Evolutionary conservation across 2,329 filamentous ascomycete genomes (phyloP), one percentile per base, ranked within the genome.

Genomic region (Botryosphaeria dothidea): DNA sequence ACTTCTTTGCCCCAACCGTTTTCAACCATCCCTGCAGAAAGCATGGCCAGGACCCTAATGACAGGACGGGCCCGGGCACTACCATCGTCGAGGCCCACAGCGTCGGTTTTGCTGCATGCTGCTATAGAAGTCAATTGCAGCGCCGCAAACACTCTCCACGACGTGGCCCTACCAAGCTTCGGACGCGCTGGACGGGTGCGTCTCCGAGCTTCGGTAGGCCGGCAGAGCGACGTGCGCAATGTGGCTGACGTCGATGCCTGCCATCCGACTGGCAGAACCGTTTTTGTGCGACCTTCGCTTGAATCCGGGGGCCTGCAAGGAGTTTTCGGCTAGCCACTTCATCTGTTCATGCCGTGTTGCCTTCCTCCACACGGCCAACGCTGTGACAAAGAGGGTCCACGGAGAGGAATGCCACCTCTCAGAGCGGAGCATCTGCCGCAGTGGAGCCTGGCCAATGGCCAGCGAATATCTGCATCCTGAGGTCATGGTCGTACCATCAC

Each of bases 121-220:
- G 25, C 38, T 6, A 5, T n/a, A 25, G 27, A 60, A 60, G 56
- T 60, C 56, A 36, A 60, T 46, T 31, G 27, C 27, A 5, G 38
- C 31, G 15, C 11, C 11, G n/a, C 38, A 60, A 46, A 60, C 58
- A 34, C 58, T 43, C 29, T 49, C 45, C 34, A 19, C 46, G 29
- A 41, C 21, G 45, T 38, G 43, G 58, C 58, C 58, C 58, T 62
- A 45, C 58, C 58, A 62, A 62, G 58, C 58, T 13, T 57, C 45
- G 57, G 29, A 25, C 21, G 56, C 52, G 31, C 29, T 15, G 52
- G 36, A 56, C 21, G 51, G 54, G n/a, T 38, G 51, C 49, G 49
- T 36, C 49, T 19, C 6, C 34, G 52, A 41, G n/a, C 15, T 29
- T 60, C 56, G 38, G 56, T 34, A 60, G 56, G 38, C n/a, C 56